Conservation (phyloP, 805 yeast species). For the Yarrowia sp. region DNA sequence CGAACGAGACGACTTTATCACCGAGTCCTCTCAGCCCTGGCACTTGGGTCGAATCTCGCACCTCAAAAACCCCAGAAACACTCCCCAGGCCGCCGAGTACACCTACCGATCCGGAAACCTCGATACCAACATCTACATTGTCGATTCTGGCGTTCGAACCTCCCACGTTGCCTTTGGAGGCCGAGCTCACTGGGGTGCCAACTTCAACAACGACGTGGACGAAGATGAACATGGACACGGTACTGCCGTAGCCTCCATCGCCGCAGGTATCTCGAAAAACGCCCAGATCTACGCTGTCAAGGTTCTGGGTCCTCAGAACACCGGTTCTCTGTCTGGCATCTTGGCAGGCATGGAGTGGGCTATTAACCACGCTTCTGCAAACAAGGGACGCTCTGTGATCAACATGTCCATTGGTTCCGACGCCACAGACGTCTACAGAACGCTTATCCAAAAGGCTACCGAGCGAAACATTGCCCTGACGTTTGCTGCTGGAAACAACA, state of each 20-base stretch:
- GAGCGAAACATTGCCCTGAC: neutral
- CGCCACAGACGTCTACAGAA: conserved; percentile 8
- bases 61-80: conserved; percentile 54
- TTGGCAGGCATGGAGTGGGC: conserved; percentile 68
- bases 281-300: conserved; percentile 66
- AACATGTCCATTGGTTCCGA: conserved; percentile 31
- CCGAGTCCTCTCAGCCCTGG: conserved; percentile 73
- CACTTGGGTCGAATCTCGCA: conserved; percentile 75
- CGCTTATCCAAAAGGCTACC: conserved; percentile 11
- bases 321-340: conserved; percentile 66
- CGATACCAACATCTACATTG: conserved; percentile 84
- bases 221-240: conserved; percentile 96
- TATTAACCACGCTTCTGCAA: conserved; percentile 51
- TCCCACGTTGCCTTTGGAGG: conserved; percentile 82
- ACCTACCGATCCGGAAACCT: conserved; percentile 78
- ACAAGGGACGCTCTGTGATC: conserved; percentile 12
- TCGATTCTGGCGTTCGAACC: conserved; percentile 86
- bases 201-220: conserved; percentile 73
- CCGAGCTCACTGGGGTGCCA: conserved; percentile 86
- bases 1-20: conserved; percentile 54
- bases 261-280: conserved; percentile 66
- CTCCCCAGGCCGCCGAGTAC: conserved; percentile 62
- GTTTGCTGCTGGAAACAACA: conserved; percentile 67
- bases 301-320: conserved; percentile 64
- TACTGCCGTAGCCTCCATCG: conserved; percentile 94